A percentile compares a stretch with the other conserved stretches of the same genome.
These are phyloP conservation scores for Amanita rimosa DNA, from an alignment of 768 basidiomycete species.

Conservation along the genomic window DNA sequence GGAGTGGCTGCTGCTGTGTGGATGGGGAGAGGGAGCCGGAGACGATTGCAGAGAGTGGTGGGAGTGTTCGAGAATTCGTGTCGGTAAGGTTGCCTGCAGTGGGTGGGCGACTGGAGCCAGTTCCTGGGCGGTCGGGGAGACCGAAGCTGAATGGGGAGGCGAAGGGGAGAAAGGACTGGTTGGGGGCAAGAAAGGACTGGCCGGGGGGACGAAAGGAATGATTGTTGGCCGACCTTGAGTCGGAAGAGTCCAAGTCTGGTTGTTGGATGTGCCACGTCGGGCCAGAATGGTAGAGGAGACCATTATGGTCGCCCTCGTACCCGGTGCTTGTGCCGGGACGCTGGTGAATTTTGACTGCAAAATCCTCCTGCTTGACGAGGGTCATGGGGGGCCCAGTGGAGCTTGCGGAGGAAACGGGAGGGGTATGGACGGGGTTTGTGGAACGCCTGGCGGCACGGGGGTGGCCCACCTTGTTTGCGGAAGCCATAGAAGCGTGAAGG, in stretches of 20 bases:
- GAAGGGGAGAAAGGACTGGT: slow-evolving; percentile 24
- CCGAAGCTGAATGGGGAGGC: slow-evolving; percentile 22
- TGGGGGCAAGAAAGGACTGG: slow-evolving; percentile 72
- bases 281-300: slow-evolving; percentile 20
- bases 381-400: slow-evolving; percentile 11
- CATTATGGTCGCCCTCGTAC: slow-evolving; percentile 42
- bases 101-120: slow-evolving; percentile 33
- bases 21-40: slow-evolving; percentile 49
- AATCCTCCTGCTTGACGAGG: slow-evolving; percentile 31
- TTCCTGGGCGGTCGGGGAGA: slow-evolving; percentile 19
- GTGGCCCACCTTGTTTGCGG: slow-evolving; percentile 31
- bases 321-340: slow-evolving; percentile 68
- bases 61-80: slow-evolving; percentile 37
- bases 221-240: slow-evolving; percentile 17
- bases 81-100: slow-evolving; percentile 36
- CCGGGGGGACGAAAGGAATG: slow-evolving; percentile 75
- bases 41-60: slow-evolving; percentile 69
- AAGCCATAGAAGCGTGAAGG: slow-evolving; percentile 74
- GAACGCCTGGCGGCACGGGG: slow-evolving; percentile 11
- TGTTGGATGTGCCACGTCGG: slow-evolving; percentile 27
- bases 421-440: slow-evolving; percentile 9
- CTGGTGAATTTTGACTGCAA: slow-evolving; percentile 23
- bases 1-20: slow-evolving; percentile 26
- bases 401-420: slow-evolving; percentile 3
- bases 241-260: slow-evolving; percentile 25